Evolutionary conservation across 2,329 filamentous ascomycete genomes (phyloP).

Genomic region (Stromatinia cepivora): DNA sequence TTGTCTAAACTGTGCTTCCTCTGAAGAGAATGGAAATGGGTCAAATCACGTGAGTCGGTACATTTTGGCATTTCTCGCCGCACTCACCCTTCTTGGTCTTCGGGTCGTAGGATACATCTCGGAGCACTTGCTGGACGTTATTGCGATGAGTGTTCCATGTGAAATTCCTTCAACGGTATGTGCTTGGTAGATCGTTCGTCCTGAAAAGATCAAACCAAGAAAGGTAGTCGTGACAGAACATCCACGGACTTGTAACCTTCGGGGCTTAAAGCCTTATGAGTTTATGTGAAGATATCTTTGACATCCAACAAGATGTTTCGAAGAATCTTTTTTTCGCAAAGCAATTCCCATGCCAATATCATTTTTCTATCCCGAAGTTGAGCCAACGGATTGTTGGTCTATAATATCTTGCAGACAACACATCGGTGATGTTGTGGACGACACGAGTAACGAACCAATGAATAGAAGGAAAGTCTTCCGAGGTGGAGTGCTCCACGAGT

Average conservation of each 20-base stretch:
- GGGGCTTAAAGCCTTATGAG: background rate
- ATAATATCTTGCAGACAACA: background rate
- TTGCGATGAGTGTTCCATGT: no score
- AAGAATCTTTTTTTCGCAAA: background rate
- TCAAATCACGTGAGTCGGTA: background rate
- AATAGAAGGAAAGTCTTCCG: constrained; percentile 4
- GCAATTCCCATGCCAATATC: background rate
- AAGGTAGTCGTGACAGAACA: background rate
- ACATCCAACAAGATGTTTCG: background rate
- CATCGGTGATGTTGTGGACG: background rate
- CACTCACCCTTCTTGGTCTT: background rate
- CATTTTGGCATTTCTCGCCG: background rate
- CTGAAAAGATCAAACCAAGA: background rate
- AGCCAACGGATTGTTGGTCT: background rate
- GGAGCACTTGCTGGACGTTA: no score
- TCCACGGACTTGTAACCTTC: background rate
- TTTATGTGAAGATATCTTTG: background rate
- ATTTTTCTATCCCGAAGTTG: background rate
- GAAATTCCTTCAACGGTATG: no score
- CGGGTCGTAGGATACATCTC: no score
- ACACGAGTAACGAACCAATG: background rate
- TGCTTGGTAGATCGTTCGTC: no score
- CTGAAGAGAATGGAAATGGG: background rate
- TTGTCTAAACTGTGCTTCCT: background rate
- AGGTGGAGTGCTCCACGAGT: background rate